These are phyloP conservation scores for Podospora comata DNA, from an alignment of 495 filamentous ascomycete species.

Conservation along the genomic window DNA sequence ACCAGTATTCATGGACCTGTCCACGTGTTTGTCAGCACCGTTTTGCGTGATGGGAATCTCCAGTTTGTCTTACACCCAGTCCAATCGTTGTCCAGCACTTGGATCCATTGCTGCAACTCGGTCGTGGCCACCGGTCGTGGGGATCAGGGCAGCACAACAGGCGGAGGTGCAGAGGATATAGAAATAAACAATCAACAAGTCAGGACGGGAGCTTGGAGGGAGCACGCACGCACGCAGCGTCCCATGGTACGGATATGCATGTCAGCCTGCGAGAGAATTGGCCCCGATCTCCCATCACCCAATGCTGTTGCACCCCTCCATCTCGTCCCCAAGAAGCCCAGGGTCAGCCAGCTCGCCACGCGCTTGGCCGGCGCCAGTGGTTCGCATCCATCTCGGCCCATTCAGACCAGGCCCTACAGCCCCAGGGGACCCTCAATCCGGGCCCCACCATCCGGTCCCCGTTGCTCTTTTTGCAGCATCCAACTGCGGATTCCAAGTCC, in stretches of 20 bases:
- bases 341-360: not conserved
- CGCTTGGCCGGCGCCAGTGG: not conserved
- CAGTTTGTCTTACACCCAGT: conserved; percentile 2
- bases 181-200: not conserved
- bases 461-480: not conserved
- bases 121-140: not conserved
- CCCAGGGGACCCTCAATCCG: too few species aligned
- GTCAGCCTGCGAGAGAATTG: not conserved
- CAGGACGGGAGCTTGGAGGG: not conserved
- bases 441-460: not conserved
- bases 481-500: not conserved
- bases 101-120: not conserved
- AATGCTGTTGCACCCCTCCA: not conserved
- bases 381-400: not conserved
- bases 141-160: not conserved
- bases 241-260: not conserved
- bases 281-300: not conserved
- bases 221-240: not conserved
- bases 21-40: not conserved
- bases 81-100: conserved; percentile 1
- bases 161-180: not conserved
- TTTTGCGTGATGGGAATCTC: not conserved
- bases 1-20: conserved; percentile 41
- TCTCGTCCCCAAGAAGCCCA: not conserved
- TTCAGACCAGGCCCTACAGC: not conserved